Evolutionary conservation across 2,329 filamentous ascomycete species (phyloP), one percentile per base, ranked within the genome.

Genomic region (Ascocoryne sarcoides): DNA sequence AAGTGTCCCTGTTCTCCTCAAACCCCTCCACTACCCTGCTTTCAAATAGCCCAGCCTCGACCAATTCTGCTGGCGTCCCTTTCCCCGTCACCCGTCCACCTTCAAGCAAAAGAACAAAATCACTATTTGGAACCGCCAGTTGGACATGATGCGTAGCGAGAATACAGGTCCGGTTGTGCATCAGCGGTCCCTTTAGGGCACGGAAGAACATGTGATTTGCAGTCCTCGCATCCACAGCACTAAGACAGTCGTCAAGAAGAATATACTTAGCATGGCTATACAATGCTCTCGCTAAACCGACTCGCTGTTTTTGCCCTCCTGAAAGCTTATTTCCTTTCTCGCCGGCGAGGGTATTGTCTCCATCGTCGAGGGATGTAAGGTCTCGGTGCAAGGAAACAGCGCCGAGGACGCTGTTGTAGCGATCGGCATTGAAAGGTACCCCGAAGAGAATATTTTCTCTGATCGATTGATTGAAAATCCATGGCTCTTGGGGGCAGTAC

Each of bases 221-320:
- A 0, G 70, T 73, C 2, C 59, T 55, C 1, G 58, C 56, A 36
- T 70, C 68, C 2, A 71, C 57, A 0, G 63, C 63, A 34, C 65
- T 65, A 29, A 71, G 61, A 0, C 63, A 52, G 37, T 72, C 67
- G 32, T 72, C 69, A 1, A 72, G 50, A 3, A 72, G 21, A 0
- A 66, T 15, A 1, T 69, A 48, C 2, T 58, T 47, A 9, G 50
- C 52, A 2, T 55, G 44, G 0, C 61, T 55, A 36, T 70, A 73
- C 0, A 71, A 51, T 1, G 68, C 67, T 17, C 69, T 58, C 3
- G 69, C 69, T 2, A 71, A 49, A 0, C 65, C 62, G 14, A 66
- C 51, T 33, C 65, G 55, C 16, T 65, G 62, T 21, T 58, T 62
- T 36, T 70, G 66, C 1, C 66, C 67, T 18, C 67, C 66, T 20